phyloP scores from a whole-genome alignment of 2,329 filamentous ascomycete genomes.

The Aspergillus pseudoterreus region DNA sequence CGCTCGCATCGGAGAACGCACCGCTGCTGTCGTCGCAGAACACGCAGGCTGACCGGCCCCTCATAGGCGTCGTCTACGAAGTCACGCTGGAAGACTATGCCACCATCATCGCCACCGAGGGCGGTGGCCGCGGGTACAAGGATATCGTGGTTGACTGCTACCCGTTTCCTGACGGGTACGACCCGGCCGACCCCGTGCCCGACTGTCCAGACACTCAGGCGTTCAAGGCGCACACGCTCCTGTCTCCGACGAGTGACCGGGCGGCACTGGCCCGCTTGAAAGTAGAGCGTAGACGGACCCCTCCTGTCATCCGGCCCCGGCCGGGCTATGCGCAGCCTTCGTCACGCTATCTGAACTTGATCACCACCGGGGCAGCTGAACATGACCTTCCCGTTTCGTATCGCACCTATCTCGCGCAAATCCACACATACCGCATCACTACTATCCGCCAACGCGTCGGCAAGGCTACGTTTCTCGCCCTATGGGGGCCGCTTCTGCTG shows the following conservation, averaged over 20 bases:
- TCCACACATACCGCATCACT: slow-evolving; percentile 70
- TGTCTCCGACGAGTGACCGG: slow-evolving; percentile 52
- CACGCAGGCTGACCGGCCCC: slow-evolving; percentile 58
- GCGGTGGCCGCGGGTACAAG: slow-evolving; percentile 77
- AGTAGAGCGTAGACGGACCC: slow-evolving; percentile 25
- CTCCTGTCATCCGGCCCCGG: slow-evolving; percentile 52
- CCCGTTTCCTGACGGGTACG: slow-evolving; percentile 54
- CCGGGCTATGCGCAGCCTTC: slow-evolving; percentile 77
- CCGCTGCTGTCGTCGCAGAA: slow-evolving; percentile 20
- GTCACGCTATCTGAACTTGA: slow-evolving; percentile 74
- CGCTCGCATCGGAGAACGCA: slow-evolving; percentile 29
- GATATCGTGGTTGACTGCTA: slow-evolving; percentile 79
- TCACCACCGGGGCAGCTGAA: slow-evolving; percentile 74
- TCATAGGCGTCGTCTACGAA: slow-evolving; percentile 94
- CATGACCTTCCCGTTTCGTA: slow-evolving; percentile 78
- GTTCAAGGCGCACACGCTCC: slow-evolving; percentile 83
- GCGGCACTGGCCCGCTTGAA: slow-evolving; percentile 1
- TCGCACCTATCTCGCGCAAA: slow-evolving; percentile 63
- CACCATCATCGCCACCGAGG: slow-evolving; percentile 85
- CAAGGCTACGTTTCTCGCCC: slow-evolving; percentile 55
- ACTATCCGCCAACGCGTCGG: slow-evolving; percentile 64
- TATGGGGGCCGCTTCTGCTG: slow-evolving; percentile 59
- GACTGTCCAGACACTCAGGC: slow-evolving; percentile 58
- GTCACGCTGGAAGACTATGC: slow-evolving; percentile 79
- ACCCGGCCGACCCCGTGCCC: slow-evolving; percentile 56